A percentile compares a stretch with the other conserved stretches of the same genome.
These are phyloP conservation scores for Ambrosiella xylebori DNA, from an alignment of 2,329 filamentous ascomycete genomes.

Conservation along the genomic window DNA sequence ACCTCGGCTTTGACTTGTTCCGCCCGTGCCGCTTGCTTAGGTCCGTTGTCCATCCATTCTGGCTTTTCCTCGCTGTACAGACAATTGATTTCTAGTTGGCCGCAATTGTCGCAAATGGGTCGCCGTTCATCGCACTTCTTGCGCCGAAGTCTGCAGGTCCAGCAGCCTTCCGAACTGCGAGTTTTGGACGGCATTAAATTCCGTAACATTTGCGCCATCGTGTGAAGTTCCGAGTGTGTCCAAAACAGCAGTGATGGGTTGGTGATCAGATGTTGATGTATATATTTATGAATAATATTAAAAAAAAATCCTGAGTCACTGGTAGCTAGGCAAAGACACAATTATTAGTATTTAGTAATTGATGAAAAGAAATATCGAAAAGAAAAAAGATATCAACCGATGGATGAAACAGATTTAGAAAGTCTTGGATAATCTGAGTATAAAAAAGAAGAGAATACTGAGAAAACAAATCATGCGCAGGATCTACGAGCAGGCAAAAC, in stretches of 20 bases:
- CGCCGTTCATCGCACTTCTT: conserved; percentile 43
- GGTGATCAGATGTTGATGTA: not conserved
- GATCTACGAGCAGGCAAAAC: not conserved
- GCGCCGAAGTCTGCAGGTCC: conserved; percentile 42
- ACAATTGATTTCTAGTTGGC: conserved; percentile 37
- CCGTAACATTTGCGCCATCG: conserved; percentile 7
- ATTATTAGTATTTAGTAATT: too few relatives aligned
- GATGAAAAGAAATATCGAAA: too few relatives aligned
- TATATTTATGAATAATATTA: not conserved
- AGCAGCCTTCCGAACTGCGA: conserved; percentile 27
- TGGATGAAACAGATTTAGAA: not conserved
- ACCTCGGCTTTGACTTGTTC: conserved; percentile 39
- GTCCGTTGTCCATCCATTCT: conserved; percentile 39
- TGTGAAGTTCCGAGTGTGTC: not conserved
- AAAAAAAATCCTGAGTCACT: too few relatives aligned
- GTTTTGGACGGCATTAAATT: conserved; percentile 12
- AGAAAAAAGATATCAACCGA: too few relatives aligned
- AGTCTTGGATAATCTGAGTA: not conserved
- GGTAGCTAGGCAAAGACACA: too few relatives aligned
- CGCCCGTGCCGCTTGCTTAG: conserved; percentile 32
- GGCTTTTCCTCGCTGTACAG: conserved; percentile 34
- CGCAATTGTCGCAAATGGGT: conserved; percentile 34
- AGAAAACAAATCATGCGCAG: not conserved
- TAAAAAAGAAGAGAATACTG: not conserved
- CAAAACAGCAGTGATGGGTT: not conserved